A percentile compares a stretch with the other conserved stretches of the same genome.
phyloP scores from a whole-genome alignment of 148 eudicot species.

The Pouteria glomerata region DNA sequence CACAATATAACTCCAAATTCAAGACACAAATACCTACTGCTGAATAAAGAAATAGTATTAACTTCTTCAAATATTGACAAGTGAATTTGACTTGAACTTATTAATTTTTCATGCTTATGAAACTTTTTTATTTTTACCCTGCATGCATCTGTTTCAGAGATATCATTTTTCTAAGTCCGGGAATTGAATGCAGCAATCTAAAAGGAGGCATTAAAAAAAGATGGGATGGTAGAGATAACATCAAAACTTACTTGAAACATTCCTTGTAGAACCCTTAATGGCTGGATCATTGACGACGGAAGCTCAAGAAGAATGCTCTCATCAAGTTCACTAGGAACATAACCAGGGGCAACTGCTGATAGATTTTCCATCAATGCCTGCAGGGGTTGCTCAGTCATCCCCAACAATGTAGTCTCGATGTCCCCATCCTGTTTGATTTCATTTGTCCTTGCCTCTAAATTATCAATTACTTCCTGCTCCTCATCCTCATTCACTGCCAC shows the following conservation, averaged over 20 bases:
- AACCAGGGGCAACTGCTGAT: constrained; percentile 73
- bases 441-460: constrained; percentile 36
- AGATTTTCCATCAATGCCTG: constrained; percentile 43
- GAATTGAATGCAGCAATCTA: not conserved
- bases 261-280: constrained; percentile 75
- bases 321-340: constrained; percentile 84
- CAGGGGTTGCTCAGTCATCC: constrained; percentile 42
- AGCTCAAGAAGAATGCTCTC: constrained; percentile 94
- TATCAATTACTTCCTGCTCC: constrained; percentile 44
- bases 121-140: not conserved
- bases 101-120: not conserved
- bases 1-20: not conserved
- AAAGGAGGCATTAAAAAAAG: not conserved
- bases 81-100: not conserved
- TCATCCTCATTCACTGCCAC: constrained; percentile 68
- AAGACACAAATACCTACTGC: constrained; percentile 1
- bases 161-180: not conserved
- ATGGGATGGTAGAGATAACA: not conserved
- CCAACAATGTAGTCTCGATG: constrained; percentile 39
- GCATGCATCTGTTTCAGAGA: constrained; percentile 3
- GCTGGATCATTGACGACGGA: constrained; percentile 87
- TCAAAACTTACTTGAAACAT: constrained; percentile 79
- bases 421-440: constrained; percentile 41
- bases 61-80: not conserved
- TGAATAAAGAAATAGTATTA: not conserved